Conservation (phyloP, 176 grass and related monocot species). For the Chloris gayana region DNA sequence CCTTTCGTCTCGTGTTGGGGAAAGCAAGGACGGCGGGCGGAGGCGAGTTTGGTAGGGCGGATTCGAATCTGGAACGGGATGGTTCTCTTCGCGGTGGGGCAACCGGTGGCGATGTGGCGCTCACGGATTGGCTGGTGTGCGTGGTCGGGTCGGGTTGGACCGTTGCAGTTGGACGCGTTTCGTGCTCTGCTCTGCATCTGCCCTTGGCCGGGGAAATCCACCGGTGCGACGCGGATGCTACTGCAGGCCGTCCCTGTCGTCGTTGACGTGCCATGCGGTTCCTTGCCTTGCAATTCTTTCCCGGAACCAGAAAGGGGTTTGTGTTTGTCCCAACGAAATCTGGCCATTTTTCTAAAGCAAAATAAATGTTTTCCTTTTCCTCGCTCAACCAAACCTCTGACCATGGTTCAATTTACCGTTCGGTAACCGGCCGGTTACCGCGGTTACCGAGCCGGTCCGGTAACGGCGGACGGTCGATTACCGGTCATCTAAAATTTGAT, state of each 20-base stretch:
- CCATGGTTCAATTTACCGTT: too few relatives aligned
- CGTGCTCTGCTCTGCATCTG: background rate
- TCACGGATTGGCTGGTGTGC: constrained; percentile 14
- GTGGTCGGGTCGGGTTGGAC: background rate
- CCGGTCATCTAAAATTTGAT: too few relatives aligned
- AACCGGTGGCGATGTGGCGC: constrained; percentile 10
- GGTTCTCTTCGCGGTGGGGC: background rate
- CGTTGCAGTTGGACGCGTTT: background rate
- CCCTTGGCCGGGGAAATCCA: background rate
- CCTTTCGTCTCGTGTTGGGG: background rate
- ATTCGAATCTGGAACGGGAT: constrained; percentile 37
- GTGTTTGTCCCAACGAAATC: background rate
- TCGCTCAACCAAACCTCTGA: background rate
- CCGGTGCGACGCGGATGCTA: background rate
- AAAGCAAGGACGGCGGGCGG: background rate
- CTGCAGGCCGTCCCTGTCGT: background rate
- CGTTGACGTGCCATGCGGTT: background rate
- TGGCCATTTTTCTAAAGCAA: too few relatives aligned
- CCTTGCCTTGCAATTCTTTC: background rate
- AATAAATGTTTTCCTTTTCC: background rate
- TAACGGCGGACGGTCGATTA: too few relatives aligned
- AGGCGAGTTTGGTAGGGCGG: background rate
- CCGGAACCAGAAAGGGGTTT: background rate
- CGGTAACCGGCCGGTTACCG: too few relatives aligned
- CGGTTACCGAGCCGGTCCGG: too few relatives aligned